Base-by-base conservation (phyloP, 257 asterid genomes). In the Jasminum sambac region DNA sequence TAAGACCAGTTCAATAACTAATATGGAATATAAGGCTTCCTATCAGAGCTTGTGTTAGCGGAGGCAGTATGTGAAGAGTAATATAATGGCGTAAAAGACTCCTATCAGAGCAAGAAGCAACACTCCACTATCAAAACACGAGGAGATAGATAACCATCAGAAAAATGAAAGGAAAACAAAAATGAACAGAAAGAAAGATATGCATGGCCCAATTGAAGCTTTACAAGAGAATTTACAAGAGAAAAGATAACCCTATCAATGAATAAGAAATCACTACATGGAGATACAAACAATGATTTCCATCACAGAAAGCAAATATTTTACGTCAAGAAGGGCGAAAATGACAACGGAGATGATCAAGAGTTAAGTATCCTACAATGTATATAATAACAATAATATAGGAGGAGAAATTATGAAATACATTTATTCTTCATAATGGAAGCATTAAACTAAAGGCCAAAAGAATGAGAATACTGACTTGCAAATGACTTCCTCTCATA, bases 101-200 rank as follows among this genome's bases (percentile, higher is more conserved):
- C 74, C 78, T 14, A 64, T 17, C 64, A 63, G n/a, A 34, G 63
- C 70, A 9, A 77, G 59, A 50, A 77, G 68, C 81, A 77, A 39
- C 66, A 67, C 81, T 68, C 72, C 64, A 67, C 58, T 12, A 30
- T 23, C 23, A 42, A 39, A 30, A 30, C 36, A 30, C 36, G 4
- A n/a, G n/a, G 36, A 30, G 36, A 16, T 23, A 16, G 41, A 69
- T 61, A n/a, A 71, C 40, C 52, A 34, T 55, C 63, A 60, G 16
- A 14, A 4, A 42, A 68, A 63, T 39, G 23, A 25, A 40, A 34
- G 11, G 58, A 60, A 38, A 39, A 8, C 23, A 12, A 7, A 61
- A 60, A 40, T 58, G 36, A 40, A 8, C 37, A 10, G 50, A 11
- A 43, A 43, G 16, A 43, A 43, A 43, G 36, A 55, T 55, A 55